phyloP scores from a whole-genome alignment of 2,329 filamentous ascomycete species.

The Teratosphaeria gauchensis region DNA sequence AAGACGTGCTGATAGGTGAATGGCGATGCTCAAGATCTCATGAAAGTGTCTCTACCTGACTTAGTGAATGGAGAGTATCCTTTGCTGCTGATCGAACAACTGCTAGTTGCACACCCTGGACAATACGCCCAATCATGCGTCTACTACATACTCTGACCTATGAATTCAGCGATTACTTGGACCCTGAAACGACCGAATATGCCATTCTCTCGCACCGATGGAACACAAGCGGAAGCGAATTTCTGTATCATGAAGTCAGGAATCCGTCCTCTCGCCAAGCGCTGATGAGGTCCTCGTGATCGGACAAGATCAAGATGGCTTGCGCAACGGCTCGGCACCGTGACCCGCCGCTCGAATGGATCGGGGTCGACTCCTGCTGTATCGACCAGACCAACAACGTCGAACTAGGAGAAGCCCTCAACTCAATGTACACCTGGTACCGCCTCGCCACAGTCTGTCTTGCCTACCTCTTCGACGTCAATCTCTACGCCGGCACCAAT shows the following conservation, averaged over 20 bases:
- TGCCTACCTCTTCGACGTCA: constrained; percentile 23
- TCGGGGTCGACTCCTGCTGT: constrained; percentile 1
- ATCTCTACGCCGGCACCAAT: background rate
- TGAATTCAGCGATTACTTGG: background rate
- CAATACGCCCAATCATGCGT: background rate
- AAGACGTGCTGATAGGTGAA: background rate
- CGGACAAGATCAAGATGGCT: background rate
- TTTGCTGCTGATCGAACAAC: background rate
- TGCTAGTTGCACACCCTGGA: background rate
- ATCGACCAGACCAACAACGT: constrained; percentile 10
- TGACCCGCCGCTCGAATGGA: background rate
- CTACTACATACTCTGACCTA: background rate
- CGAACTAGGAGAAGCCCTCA: constrained; percentile 12
- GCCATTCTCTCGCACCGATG: background rate
- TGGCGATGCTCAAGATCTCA: background rate
- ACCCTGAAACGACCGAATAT: background rate
- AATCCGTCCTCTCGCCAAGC: background rate
- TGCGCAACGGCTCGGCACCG: background rate
- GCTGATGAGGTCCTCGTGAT: background rate
- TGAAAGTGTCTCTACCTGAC: background rate
- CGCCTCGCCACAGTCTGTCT: constrained; percentile 24
- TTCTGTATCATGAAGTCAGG: background rate
- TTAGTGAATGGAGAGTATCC: background rate
- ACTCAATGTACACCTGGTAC: constrained; percentile 24
- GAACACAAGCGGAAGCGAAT: background rate